Conservation (phyloP, 164 flowering plant species). For the Berberis vulgaris region DNA sequence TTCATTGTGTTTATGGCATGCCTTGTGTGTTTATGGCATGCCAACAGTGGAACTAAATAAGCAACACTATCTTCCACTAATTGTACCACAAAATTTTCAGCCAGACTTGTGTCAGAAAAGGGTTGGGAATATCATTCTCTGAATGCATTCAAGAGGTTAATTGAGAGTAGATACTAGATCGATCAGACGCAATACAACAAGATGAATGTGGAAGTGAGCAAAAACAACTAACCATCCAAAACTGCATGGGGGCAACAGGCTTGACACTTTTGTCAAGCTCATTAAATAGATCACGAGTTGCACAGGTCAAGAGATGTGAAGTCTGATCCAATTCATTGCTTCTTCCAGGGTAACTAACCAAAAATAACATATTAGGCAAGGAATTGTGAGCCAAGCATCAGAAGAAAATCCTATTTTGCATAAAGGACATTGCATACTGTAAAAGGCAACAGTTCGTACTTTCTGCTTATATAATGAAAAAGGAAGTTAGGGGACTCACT, state of each 20-base stretch:
- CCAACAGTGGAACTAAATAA: no score
- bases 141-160: no score
- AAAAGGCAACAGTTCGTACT: not conserved
- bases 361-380: not conserved
- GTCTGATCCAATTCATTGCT: constrained; percentile 73
- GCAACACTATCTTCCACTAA: no score
- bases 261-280: constrained; percentile 85
- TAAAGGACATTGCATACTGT: not conserved
- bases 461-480: no score
- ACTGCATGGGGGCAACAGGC: constrained; percentile 93
- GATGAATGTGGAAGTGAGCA: not conserved
- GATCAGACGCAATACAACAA: not conserved
- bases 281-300: constrained; percentile 77
- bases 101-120: no score
- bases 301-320: constrained; percentile 78
- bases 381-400: not conserved
- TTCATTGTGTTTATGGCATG: no score
- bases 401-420: not conserved
- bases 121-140: no score
- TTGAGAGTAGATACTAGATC: no score
- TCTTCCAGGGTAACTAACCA: constrained; percentile 62
- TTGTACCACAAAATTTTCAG: no score
- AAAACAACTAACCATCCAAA: constrained; percentile 73
- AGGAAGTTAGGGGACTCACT: constrained; percentile 32
- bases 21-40: no score